phyloP scores from a whole-genome alignment of 1,139 yeast genomes.

The Suhomyces ambrosiae region DNA sequence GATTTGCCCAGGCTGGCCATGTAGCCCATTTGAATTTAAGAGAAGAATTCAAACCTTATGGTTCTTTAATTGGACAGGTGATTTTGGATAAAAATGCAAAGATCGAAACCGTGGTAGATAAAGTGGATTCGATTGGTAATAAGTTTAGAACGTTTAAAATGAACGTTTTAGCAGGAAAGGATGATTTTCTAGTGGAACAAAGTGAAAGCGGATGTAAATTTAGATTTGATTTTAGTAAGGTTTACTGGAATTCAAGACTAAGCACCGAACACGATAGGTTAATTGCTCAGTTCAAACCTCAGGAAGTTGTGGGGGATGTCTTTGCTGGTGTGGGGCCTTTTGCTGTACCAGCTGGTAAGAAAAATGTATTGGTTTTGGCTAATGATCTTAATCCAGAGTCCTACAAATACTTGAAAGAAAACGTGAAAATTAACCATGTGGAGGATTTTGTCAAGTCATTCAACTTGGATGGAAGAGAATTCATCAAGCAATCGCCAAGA shows the following conservation, averaged over 20 bases:
- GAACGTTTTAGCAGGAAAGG: conserved; percentile 88
- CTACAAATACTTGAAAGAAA: conserved; percentile 65
- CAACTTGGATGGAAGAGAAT: conserved; percentile 82
- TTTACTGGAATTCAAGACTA: conserved; percentile 95
- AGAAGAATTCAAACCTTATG: conserved; percentile 84
- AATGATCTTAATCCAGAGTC: conserved; percentile 94
- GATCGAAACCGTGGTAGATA: conserved; percentile 91
- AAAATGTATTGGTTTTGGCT: conserved; percentile 76
- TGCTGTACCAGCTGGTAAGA: conserved; percentile 94
- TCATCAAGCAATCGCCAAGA: conserved; percentile 63
- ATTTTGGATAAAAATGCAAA: conserved; percentile 82
- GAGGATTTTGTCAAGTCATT: conserved; percentile 58
- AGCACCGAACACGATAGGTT: conserved; percentile 92
- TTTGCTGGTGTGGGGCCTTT: conserved; percentile 99
- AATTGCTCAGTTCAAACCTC: conserved; percentile 58
- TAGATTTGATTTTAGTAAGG: conserved; percentile 86
- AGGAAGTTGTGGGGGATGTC: conserved; percentile 86
- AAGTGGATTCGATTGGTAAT: conserved; percentile 82
- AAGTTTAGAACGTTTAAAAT: conserved; percentile 89
- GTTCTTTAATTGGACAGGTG: conserved; percentile 81
- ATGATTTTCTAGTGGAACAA: conserved; percentile 78
- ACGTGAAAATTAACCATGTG: conserved; percentile 67
- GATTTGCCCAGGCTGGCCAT: conserved; percentile 94
- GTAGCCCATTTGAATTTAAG: conserved; percentile 89
- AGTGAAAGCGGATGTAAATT: conserved; percentile 85